A percentile compares a stretch with the other conserved stretches of the same genome.
Evolutionary conservation across 169 alveolate species (phyloP).

Genomic region (Plasmodium vinckei): DNA sequence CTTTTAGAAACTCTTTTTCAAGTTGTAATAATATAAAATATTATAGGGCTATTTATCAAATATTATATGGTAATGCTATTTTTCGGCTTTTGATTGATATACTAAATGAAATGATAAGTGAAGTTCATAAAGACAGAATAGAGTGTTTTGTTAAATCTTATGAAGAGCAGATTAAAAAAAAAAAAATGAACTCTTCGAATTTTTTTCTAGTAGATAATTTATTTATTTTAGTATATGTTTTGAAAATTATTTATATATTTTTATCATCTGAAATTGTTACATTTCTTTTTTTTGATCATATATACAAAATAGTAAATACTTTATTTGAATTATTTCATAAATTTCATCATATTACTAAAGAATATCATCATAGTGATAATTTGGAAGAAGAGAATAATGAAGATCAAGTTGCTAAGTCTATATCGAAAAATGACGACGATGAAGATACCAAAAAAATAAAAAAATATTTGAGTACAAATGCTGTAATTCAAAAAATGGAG

Average conservation of each 20-base stretch:
- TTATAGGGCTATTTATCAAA: conserved; percentile 10
- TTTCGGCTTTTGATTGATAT: conserved; percentile 45
- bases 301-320: conserved; percentile 48
- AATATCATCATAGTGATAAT: conserved; percentile 9
- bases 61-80: conserved; percentile 25
- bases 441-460: conserved; percentile 8
- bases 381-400: background rate
- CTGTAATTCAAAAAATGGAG: background rate
- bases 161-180: conserved; percentile 70
- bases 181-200: conserved; percentile 56
- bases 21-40: background rate
- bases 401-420: background rate
- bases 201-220: conserved; percentile 71
- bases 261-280: conserved; percentile 56
- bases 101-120: conserved; percentile 53
- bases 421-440: background rate
- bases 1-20: background rate
- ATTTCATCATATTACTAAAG: conserved; percentile 13
- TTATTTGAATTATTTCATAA: conserved; percentile 31
- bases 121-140: conserved; percentile 38
- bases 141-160: conserved; percentile 47
- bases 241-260: conserved; percentile 33
- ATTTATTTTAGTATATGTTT: conserved; percentile 51
- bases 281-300: conserved; percentile 54
- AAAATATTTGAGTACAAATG: background rate